These are phyloP conservation scores for Ceratocystiopsis sp. DNA, from an alignment of 2,329 filamentous ascomycete species.

Conservation along the genomic window DNA sequence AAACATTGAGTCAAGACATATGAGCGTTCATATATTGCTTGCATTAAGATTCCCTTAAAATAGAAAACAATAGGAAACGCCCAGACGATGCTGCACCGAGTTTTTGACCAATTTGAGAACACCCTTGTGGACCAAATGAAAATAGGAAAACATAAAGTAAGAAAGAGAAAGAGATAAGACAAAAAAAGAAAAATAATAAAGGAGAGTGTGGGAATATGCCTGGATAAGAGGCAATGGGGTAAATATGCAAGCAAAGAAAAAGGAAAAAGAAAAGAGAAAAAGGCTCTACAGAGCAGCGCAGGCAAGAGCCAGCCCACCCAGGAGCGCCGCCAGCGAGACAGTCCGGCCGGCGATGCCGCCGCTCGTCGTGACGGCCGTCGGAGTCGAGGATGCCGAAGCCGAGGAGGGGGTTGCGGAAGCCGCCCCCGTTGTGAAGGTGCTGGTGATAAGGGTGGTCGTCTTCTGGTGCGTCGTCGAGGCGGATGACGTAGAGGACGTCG, in stretches of 20 bases:
- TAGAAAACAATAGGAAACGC: too few relatives aligned
- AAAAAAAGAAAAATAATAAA: too few relatives aligned
- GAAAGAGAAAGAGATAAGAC: neutral
- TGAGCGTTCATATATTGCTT: too few relatives aligned
- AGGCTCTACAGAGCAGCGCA: slow-evolving; percentile 24
- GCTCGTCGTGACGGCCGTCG: slow-evolving; percentile 11
- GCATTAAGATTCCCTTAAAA: too few relatives aligned
- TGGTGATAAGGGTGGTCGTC: neutral
- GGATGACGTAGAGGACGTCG: too few relatives aligned
- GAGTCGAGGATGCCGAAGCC: neutral
- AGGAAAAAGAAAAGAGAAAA: neutral
- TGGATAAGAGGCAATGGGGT: too few relatives aligned
- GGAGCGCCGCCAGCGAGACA: slow-evolving; percentile 23
- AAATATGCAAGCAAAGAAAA: neutral
- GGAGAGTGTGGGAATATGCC: too few relatives aligned
- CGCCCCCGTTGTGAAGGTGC: slow-evolving; percentile 4
- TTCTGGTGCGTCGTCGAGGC: neutral
- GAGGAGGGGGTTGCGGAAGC: slow-evolving; percentile 11
- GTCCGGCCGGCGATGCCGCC: slow-evolving; percentile 22
- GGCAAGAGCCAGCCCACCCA: slow-evolving; percentile 24
- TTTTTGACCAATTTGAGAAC: neutral
- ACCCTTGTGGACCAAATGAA: neutral
- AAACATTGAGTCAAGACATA: too few relatives aligned
- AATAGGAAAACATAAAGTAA: neutral
- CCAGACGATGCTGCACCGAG: too few relatives aligned